Evolutionary conservation across 2,329 filamentous ascomycete genomes (phyloP), one percentile per base, ranked within the genome.

Genomic region (Cyphellophora europaea): DNA sequence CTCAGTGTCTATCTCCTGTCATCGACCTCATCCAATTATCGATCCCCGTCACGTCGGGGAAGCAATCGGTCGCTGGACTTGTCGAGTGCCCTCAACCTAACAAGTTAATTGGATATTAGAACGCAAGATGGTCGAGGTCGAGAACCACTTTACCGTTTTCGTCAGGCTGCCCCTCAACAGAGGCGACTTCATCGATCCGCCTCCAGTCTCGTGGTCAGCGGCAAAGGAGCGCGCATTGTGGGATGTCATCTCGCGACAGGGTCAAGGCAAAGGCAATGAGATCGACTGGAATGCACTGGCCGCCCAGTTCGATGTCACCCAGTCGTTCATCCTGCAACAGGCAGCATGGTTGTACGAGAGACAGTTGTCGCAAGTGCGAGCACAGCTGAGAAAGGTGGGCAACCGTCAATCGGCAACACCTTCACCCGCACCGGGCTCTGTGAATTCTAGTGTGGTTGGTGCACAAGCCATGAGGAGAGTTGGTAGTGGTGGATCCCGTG

Each of bases 341-440:
- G 87, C 87, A 44, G 87, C 86, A 57, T 94, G 87, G 74, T 74
- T 96, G 5, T 94, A 91, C 53, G 88, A 96, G 55, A 73, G 84
- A 33, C 86, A 96, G 62, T 74, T 93, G 17, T 83, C 84, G 1
- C 86, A 95, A 55, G 84, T 96, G 31, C 77, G 85, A 47, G 87
- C 83, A 13, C 87, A 95, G 61, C 86, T 96, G 66, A 77, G 83
- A 42, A 91, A 81, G 41, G 62, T 65, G 6, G 59, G 54, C 25
- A 57, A 56, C 29, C 30, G 44, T 6, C 57, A 63, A 17, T 63
- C 63, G 11, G 55, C 48, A 17, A 57, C 61, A 5, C 52, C 62
- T 3, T 63, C 61, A n/a, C 62, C 63, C 5, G 55, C 48, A 6
- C 58, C 59, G 3, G 58, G 55, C 6, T 67, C 65, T 6, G 51